Evolutionary conservation across 2,329 filamentous ascomycete species (phyloP).

Genomic region (Colletotrichum horii): DNA sequence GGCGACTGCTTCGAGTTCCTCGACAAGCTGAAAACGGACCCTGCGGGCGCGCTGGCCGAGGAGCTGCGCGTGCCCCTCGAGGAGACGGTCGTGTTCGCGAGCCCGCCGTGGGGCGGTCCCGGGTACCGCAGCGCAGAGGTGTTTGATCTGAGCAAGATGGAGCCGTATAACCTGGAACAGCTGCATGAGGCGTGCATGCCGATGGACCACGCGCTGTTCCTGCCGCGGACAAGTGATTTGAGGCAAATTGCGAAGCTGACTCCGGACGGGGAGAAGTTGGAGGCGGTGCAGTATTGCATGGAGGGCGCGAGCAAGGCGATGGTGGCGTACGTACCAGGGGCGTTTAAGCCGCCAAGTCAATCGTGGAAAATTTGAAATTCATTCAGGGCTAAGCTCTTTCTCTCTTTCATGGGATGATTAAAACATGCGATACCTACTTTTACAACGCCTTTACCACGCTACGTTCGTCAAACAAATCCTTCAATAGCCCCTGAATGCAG

Average conservation of each 20-base stretch:
- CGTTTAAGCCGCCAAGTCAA: neutral
- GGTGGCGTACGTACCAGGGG: slow-evolving; percentile 63
- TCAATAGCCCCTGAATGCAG: slow-evolving; percentile 69
- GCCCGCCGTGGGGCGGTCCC: slow-evolving; percentile 66
- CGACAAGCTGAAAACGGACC: slow-evolving; percentile 41
- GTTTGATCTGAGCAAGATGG: slow-evolving; percentile 85
- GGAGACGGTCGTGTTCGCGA: slow-evolving; percentile 58
- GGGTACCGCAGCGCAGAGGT: slow-evolving; percentile 65
- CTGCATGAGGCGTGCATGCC: slow-evolving; percentile 67
- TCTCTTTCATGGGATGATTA: neutral
- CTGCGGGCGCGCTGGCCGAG: slow-evolving; percentile 39
- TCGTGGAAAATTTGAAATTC: neutral
- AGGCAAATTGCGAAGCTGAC: slow-evolving; percentile 73
- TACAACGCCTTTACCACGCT: slow-evolving; percentile 67
- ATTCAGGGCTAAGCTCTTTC: neutral
- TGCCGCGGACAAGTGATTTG: slow-evolving; percentile 85
- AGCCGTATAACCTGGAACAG: slow-evolving; percentile 76
- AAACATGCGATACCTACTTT: slow-evolving; percentile 3
- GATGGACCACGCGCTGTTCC: slow-evolving; percentile 73
- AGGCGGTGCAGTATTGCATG: slow-evolving; percentile 90
- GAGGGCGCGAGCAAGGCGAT: slow-evolving; percentile 85
- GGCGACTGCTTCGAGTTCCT: slow-evolving; percentile 86
- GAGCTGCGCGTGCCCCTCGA: slow-evolving; percentile 45
- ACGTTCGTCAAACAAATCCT: slow-evolving; percentile 81
- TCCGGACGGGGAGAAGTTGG: slow-evolving; percentile 60